Conservation (phyloP, 306 rosid genomes). For the Lagenaria siceraria region DNA sequence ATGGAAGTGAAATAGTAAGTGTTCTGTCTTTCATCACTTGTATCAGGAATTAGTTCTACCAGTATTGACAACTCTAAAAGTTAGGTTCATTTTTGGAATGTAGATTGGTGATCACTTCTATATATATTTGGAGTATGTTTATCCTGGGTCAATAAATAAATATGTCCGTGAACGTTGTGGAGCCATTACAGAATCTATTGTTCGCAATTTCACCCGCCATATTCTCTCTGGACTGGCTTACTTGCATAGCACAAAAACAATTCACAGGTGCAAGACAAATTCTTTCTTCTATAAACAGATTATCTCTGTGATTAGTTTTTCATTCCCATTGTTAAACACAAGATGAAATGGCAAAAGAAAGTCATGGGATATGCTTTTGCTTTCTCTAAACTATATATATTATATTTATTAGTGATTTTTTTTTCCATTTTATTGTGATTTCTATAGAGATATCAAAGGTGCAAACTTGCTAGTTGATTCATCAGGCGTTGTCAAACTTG, state of each 20-base stretch:
- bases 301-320: background rate
- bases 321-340: background rate
- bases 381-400: background rate
- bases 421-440: conserved; percentile 7
- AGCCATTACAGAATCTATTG: conserved; percentile 67
- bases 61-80: background rate
- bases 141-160: conserved; percentile 78
- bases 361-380: background rate
- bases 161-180: conserved; percentile 60
- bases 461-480: conserved; percentile 89
- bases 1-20: conserved; percentile 81
- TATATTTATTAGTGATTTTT: background rate
- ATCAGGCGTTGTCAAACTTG: conserved; percentile 77
- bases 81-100: conserved; percentile 9
- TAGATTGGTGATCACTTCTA: conserved; percentile 65
- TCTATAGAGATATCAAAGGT: conserved; percentile 83
- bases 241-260: conserved; percentile 60
- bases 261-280: conserved; percentile 53
- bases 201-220: conserved; percentile 81
- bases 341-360: background rate
- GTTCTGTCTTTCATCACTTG: background rate
- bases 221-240: conserved; percentile 72
- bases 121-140: conserved; percentile 82
- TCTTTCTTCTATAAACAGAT: background rate
- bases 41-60: background rate